Percentiles rank a stretch among this genome's conserved stretches.
Evolutionary conservation across 2,329 filamentous ascomycete genomes (phyloP).

Genomic region (Karstenula rhodostoma): DNA sequence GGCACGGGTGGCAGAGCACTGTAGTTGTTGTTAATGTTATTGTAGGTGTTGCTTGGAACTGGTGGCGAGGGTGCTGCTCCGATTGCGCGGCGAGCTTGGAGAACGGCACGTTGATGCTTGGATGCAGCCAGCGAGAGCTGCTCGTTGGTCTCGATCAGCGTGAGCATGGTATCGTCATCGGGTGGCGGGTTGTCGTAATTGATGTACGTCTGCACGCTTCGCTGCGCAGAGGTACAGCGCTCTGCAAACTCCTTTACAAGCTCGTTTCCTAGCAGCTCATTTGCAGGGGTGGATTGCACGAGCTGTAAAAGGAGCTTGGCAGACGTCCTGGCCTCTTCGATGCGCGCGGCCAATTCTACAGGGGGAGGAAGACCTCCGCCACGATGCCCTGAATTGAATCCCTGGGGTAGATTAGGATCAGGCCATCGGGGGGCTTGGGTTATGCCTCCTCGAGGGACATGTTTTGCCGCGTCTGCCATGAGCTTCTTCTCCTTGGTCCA

Average conservation of each 20-base stretch:
- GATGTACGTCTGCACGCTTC: constrained; percentile 88
- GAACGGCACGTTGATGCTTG: constrained; percentile 82
- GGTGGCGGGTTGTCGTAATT: constrained; percentile 77
- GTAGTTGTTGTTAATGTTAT: constrained; percentile 21
- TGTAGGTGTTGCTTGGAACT: constrained; percentile 21
- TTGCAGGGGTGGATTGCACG: constrained; percentile 80
- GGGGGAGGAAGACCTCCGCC: constrained; percentile 64
- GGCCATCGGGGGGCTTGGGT: constrained; percentile 54
- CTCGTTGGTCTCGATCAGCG: constrained; percentile 93
- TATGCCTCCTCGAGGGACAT: constrained; percentile 51
- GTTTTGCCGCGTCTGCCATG: constrained; percentile 57
- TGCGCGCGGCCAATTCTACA: constrained; percentile 78
- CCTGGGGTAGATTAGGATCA: constrained; percentile 24
- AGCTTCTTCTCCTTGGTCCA: constrained; percentile 78
- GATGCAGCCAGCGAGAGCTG: constrained; percentile 83
- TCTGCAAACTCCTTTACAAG: constrained; percentile 91
- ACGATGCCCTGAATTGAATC: constrained; percentile 3
- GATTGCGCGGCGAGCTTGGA: constrained; percentile 62
- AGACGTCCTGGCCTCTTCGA: constrained; percentile 90
- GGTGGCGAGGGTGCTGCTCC: constrained; percentile 36
- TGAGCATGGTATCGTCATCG: constrained; percentile 93
- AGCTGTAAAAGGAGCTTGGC: constrained; percentile 93
- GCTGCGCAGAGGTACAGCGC: constrained; percentile 80
- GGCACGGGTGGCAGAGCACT: constrained; percentile 16
- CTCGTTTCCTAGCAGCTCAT: constrained; percentile 82